A percentile compares a stretch with the other conserved stretches of the same genome.
Evolutionary conservation across 108 stramenopile species (phyloP).

Genomic region (Nannochloropsis salina): DNA sequence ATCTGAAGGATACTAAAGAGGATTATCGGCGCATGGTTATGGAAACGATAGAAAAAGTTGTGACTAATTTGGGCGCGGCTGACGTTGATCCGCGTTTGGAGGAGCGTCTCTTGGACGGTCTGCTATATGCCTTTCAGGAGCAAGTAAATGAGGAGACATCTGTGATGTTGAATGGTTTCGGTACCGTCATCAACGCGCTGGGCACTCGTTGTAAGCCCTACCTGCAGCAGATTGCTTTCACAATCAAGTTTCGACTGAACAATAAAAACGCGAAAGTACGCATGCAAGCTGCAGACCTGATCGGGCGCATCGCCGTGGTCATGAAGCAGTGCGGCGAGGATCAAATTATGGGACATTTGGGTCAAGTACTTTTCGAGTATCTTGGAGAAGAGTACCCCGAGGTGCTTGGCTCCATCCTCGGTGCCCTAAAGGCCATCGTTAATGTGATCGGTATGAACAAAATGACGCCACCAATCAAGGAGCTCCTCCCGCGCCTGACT

Average conservation of each 20-base stretch:
- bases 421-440: slow-evolving; percentile 88
- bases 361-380: slow-evolving; percentile 97
- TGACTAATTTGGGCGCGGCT: slow-evolving; percentile 84
- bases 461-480: slow-evolving; percentile 94
- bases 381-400: slow-evolving; percentile 98
- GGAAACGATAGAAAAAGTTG: slow-evolving; percentile 78
- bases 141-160: slow-evolving; percentile 69
- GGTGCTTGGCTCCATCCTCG: slow-evolving; percentile 88
- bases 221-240: slow-evolving; percentile 93
- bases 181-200: slow-evolving; percentile 88
- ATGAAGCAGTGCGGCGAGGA: slow-evolving; percentile 97
- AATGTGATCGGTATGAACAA: slow-evolving; percentile 97
- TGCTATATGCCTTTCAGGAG: slow-evolving; percentile 97
- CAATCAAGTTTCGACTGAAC: slow-evolving; percentile 96
- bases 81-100: slow-evolving; percentile 93
- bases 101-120: slow-evolving; percentile 94
- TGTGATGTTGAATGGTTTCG: slow-evolving; percentile 93
- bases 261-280: slow-evolving; percentile 93
- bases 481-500: slow-evolving; percentile 91
- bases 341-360: slow-evolving; percentile 95
- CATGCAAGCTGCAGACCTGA: slow-evolving; percentile 98
- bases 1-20: slow-evolving; percentile 98
- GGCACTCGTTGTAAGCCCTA: slow-evolving; percentile 94
- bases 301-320: slow-evolving; percentile 91
- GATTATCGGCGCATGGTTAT: slow-evolving; percentile 99